Conservation (phyloP, 768 basidiomycete species). For the Baorangia bicolor region DNA sequence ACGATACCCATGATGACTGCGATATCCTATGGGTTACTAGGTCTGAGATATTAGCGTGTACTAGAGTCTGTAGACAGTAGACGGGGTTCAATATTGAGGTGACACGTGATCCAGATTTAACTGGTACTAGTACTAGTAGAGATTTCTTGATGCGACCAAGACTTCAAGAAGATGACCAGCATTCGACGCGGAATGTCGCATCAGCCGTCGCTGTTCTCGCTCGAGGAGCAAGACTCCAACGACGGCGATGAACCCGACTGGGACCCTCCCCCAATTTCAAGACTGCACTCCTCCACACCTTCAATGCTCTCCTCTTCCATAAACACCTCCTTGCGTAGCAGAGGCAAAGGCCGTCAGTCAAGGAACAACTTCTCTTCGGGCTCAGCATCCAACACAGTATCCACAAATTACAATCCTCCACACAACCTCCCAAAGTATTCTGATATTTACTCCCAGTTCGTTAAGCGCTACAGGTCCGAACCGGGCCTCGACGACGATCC, state of each 20-base stretch:
- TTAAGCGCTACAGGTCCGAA: slow-evolving; percentile 69
- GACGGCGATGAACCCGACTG: slow-evolving; percentile 46
- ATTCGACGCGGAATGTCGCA: slow-evolving; percentile 38
- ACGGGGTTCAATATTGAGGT: background rate
- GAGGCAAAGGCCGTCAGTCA: slow-evolving; percentile 33
- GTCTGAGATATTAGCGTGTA: too few species aligned
- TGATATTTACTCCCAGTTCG: slow-evolving; percentile 78
- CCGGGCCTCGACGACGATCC: slow-evolving; percentile 65
- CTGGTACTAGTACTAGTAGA: background rate
- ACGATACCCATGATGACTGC: slow-evolving; percentile 77
- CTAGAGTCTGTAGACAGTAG: too few species aligned
- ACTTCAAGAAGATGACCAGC: slow-evolving; percentile 20
- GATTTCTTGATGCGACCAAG: background rate
- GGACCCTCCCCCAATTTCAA: slow-evolving; percentile 37
- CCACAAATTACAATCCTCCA: slow-evolving; percentile 31
- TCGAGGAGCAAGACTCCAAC: slow-evolving; percentile 54
- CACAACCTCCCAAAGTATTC: slow-evolving; percentile 42
- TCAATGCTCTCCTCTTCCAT: slow-evolving; percentile 30
- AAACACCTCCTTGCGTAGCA: slow-evolving; percentile 31
- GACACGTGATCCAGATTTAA: slow-evolving; percentile 11
- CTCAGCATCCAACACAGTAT: slow-evolving; percentile 25
- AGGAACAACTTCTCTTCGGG: slow-evolving; percentile 31
- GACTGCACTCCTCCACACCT: slow-evolving; percentile 20
- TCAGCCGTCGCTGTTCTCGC: slow-evolving; percentile 67
- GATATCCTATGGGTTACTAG: background rate